Percentiles rank a stretch among this genome's conserved stretches.
phyloP scores from a whole-genome alignment of 2,329 filamentous ascomycete genomes.

The Alternaria postmessia region DNA sequence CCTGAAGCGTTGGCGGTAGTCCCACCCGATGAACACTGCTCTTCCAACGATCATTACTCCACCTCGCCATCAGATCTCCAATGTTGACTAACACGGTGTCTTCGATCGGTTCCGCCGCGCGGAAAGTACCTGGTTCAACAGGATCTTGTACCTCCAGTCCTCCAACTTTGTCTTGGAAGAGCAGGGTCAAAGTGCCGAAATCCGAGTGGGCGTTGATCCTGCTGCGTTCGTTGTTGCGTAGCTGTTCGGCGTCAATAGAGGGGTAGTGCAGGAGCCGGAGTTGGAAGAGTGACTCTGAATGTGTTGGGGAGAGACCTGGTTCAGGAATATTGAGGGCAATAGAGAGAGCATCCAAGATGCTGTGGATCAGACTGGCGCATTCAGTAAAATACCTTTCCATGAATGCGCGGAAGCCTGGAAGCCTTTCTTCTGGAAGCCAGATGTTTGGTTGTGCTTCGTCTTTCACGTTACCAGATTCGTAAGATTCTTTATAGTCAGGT shows the following conservation, averaged over 20 bases:
- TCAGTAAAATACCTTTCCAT: slow-evolving; percentile 39
- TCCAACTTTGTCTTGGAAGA: slow-evolving; percentile 54
- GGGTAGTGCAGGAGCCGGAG: no score
- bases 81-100: slow-evolving; percentile 51
- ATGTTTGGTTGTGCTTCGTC: no score
- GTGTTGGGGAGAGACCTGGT: no score
- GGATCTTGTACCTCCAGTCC: slow-evolving; percentile 52
- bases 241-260: slow-evolving; percentile 31
- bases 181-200: slow-evolving; percentile 53
- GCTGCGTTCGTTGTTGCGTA: slow-evolving; percentile 29
- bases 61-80: slow-evolving; percentile 52
- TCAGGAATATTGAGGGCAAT: slow-evolving; percentile 24
- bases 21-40: slow-evolving; percentile 53
- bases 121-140: slow-evolving; percentile 34
- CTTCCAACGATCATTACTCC: slow-evolving; percentile 49
- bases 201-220: slow-evolving; percentile 55
- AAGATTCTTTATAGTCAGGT: no score
- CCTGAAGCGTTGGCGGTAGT: slow-evolving; percentile 26
- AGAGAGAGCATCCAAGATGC: slow-evolving; percentile 37
- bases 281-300: no score
- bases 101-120: slow-evolving; percentile 39
- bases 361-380: slow-evolving; percentile 33
- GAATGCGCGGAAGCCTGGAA: slow-evolving; percentile 47
- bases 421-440: no score
- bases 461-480: no score